Evolutionary conservation across 2,329 filamentous ascomycete species (phyloP), one percentile per base, ranked within the genome.

Genomic region (Xylariaceae sp.): DNA sequence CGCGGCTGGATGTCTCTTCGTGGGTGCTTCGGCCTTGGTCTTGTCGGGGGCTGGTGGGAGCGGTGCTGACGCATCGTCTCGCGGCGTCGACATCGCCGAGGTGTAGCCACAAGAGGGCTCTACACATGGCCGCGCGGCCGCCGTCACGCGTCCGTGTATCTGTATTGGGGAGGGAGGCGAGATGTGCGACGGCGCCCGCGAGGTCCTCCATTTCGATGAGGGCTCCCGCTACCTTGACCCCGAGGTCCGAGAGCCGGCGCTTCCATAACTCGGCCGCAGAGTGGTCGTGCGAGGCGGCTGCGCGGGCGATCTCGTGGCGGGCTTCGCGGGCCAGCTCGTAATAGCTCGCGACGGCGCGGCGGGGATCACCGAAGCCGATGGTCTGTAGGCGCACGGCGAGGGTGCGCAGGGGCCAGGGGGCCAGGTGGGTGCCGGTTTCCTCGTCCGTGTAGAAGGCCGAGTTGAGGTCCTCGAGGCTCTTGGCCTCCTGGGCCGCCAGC

Each of bases 141-240:
- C 51, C 62, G 54, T 3, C 57, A n/a, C n/a, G n/a, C n/a, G n/a
- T n/a, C n/a, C n/a, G n/a, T n/a, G n/a, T n/a, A n/a, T n/a, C n/a
- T n/a, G 58, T 60, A 34, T 59, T 42, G 3, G 42, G 65, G 11
- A 94, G 60, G 3, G 71, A 78, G 14, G 69, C 68, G 2, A 98
- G 66, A 53, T 94, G 88, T 19, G 82, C 69, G 1, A 74, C 78
- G 0, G 90, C 92, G 4, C 85, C 87, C 2, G 85, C 78, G 0
- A 94, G 59, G 57, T 98, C 90, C 7, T 88, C 87, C 81, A 96
- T 94, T 60, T 92, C 85, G 5, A 90, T 72, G 18, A 92, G 64
- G 1, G 83, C 81, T 11, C 76, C 73, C 0, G 76, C 76, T 2
- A 84, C 76, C 40, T 73, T 66, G 31, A 84, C 69, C 0, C 88